A percentile compares a stretch with the other conserved stretches of the same genome.
Conservation (phyloP, 495 filamentous ascomycete genomes). For the Penicillium bovifimosum region DNA sequence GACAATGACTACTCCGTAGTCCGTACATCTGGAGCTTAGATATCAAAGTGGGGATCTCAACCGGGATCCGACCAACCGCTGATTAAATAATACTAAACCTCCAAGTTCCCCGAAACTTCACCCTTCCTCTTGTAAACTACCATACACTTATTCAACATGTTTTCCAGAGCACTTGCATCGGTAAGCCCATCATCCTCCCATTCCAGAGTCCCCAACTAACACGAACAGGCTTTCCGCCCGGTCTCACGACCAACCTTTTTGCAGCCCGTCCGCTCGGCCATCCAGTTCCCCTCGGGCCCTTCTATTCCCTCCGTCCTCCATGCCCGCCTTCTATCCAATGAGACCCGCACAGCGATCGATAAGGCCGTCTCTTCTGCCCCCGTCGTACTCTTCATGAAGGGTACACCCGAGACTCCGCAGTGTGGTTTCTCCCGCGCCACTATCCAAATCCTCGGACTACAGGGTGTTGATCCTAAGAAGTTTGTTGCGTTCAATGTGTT, state of each 20-base stretch:
- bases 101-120: conserved; percentile 2
- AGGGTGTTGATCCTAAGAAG: conserved; percentile 94
- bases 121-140: not conserved
- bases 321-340: conserved; percentile 66
- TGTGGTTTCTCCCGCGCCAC: conserved; percentile 95
- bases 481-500: conserved; percentile 96
- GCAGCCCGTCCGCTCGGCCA: conserved; percentile 24
- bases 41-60: conserved; percentile 4
- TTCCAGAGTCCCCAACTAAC: not conserved
- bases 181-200: conserved; percentile 18
- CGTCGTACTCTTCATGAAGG: conserved; percentile 98
- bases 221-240: conserved; percentile 32
- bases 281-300: conserved; percentile 19
- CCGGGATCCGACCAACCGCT: conserved; percentile 4
- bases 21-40: not conserved
- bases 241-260: conserved; percentile 27
- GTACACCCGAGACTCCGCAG: conserved; percentile 93
- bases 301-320: conserved; percentile 25
- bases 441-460: conserved; percentile 89
- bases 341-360: conserved; percentile 75
- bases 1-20: not conserved
- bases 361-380: conserved; percentile 78
- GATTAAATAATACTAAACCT: conserved; percentile 9
- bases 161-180: conserved; percentile 32
- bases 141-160: conserved; percentile 24